Conservation (phyloP, 305 asterid species). For the Fraxinus sp. region DNA sequence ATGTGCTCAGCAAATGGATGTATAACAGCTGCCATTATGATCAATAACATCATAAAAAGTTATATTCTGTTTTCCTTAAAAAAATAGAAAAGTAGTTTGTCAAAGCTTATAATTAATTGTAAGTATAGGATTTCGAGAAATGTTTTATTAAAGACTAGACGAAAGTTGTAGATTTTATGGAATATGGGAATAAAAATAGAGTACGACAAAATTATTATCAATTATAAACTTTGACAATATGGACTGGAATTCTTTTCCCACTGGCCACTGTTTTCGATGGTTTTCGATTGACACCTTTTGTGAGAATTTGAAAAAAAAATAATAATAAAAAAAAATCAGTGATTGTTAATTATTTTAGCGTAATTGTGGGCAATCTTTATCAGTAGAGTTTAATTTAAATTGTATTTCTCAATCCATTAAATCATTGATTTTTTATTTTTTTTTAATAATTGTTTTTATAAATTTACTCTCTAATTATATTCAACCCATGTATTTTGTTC, state of each 20-base stretch:
- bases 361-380: no score
- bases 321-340: no score
- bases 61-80: not conserved
- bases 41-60: not conserved
- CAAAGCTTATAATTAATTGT: not conserved
- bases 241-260: not conserved
- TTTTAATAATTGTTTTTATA: no score
- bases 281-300: no score
- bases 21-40: slow-evolving; percentile 49
- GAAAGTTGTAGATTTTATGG: no score
- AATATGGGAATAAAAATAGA: not conserved
- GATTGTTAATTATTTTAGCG: not conserved
- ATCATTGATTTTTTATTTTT: no score
- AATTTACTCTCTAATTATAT: no score
- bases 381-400: no score
- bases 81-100: not conserved
- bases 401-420: no score
- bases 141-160: no score
- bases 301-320: not conserved
- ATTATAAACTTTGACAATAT: not conserved
- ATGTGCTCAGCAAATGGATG: slow-evolving; percentile 73
- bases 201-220: not conserved
- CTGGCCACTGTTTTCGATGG: no score
- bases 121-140: not conserved
- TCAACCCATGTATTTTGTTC: no score